Conservation (phyloP, 768 basidiomycete genomes). For the Lentinula aciculospora region DNA sequence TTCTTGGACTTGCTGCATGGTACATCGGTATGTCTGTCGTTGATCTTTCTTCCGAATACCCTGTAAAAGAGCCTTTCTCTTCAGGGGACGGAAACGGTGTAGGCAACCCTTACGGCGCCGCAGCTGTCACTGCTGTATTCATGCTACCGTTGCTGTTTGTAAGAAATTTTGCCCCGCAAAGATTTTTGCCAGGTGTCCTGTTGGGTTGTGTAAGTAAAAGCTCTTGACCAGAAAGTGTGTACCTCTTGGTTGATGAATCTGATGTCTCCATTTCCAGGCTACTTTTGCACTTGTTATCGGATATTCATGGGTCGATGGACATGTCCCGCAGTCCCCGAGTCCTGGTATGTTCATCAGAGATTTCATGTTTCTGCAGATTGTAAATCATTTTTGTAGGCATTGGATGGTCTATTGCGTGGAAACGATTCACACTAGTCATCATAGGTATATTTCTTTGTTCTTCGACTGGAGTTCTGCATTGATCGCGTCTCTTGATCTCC, state of each 20-base stretch:
- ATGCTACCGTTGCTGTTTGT: constrained; percentile 42
- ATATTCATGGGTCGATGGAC: constrained; percentile 49
- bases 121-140: constrained; percentile 40
- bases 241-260: neutral
- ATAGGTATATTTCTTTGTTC: constrained; percentile 29
- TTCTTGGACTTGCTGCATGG: constrained; percentile 43
- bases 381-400: constrained; percentile 14
- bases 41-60: neutral
- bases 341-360: constrained; percentile 26
- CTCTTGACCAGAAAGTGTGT: neutral
- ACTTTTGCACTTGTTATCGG: constrained; percentile 35
- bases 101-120: constrained; percentile 53
- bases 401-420: constrained; percentile 49
- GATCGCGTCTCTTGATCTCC: neutral
- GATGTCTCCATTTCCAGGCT: constrained; percentile 17
- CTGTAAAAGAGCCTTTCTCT: neutral
- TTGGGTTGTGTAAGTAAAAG: constrained; percentile 29
- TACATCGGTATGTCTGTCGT: constrained; percentile 29
- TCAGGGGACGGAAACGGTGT: constrained; percentile 34
- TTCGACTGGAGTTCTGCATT: neutral
- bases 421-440: constrained; percentile 42
- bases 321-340: constrained; percentile 36
- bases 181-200: constrained; percentile 29
- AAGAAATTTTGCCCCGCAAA: constrained; percentile 40
- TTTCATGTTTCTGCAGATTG: neutral